These are phyloP conservation scores for Vaccinium myrtillus DNA, from an alignment of 148 eudicot species.

Conservation along the genomic window DNA sequence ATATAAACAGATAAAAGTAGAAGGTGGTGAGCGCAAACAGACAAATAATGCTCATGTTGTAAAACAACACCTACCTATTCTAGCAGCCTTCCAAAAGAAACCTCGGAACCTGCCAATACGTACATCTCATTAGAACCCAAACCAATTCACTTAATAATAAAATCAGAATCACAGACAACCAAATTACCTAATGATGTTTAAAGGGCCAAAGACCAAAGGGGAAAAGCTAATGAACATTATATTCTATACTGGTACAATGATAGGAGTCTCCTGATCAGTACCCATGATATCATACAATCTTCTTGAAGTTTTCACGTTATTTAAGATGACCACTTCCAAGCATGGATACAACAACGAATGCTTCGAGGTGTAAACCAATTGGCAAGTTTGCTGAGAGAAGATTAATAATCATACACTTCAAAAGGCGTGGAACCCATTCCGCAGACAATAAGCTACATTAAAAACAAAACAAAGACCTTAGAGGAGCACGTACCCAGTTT, in stretches of 20 bases:
- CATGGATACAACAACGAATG: neutral
- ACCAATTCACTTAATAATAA: neutral
- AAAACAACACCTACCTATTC: constrained; percentile 58
- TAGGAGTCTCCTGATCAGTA: neutral
- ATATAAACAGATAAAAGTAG: constrained; percentile 1
- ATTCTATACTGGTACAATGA: neutral
- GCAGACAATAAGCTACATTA: neutral
- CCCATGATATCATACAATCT: neutral
- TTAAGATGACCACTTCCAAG: neutral
- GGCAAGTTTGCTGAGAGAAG: neutral
- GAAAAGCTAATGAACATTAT: neutral
- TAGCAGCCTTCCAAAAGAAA: constrained; percentile 97
- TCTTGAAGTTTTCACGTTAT: neutral
- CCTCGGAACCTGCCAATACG: constrained; percentile 75
- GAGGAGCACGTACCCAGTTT: constrained; percentile 50
- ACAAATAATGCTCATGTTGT: neutral
- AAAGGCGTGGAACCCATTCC: neutral
- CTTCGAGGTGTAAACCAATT: neutral
- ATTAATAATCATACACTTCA: neutral
- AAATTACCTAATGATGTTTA: neutral
- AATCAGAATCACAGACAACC: neutral
- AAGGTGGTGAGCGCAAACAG: neutral
- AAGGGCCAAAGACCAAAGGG: neutral
- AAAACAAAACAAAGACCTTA: neutral
- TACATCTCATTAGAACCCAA: neutral